Base-by-base conservation (phyloP, 257 asterid species). In the Agastache rugosa region DNA sequence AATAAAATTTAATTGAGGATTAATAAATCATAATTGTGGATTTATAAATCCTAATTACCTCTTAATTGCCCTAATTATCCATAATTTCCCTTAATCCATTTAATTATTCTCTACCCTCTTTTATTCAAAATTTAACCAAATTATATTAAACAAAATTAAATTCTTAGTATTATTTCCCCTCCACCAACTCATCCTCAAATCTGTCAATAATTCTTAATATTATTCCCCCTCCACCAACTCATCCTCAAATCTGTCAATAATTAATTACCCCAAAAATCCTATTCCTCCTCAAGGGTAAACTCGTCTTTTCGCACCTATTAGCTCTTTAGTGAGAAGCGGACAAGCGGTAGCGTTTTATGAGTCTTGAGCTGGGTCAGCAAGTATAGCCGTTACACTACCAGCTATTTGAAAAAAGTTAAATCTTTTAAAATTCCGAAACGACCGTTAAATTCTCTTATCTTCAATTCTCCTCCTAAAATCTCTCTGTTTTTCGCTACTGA, bases 381-480 rank as follows among this genome's bases (percentile, higher is more conserved):
- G 82, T 78, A 27, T 86, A 90, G 96, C 96, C 97, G 96, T 92
- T 92, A 81, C 85, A 60, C 68, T 27, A 76, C 60, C 67, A 27
- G 10, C 71, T 81, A 72, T 75, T 81, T 74, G 60, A 78, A 84
- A 81, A 78, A 82, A 53, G 65, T 29, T 41, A 37, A 25, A 20
- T 51, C 27, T 54, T 71, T 80, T 79, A 64, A 56, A 72, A 84
- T 71, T 67, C 75, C 35, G 72, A 91, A 60, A 75, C 48, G 95
- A 88, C 98, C 98, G 98, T 93, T 93, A 73, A 67, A 29, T 63
- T 74, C 45, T 56, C 22, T 65, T 23, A 51, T 41, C 67, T 66
- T 75, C 74, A 59, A 23, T 25, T 62, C 12, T 60, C 55, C 56
- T 17, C 63, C 77, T 77, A 29, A 47, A 70, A 51, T 50, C 71